phyloP scores from a whole-genome alignment of 805 yeast genomes.

The Kuraishia floccosa region DNA sequence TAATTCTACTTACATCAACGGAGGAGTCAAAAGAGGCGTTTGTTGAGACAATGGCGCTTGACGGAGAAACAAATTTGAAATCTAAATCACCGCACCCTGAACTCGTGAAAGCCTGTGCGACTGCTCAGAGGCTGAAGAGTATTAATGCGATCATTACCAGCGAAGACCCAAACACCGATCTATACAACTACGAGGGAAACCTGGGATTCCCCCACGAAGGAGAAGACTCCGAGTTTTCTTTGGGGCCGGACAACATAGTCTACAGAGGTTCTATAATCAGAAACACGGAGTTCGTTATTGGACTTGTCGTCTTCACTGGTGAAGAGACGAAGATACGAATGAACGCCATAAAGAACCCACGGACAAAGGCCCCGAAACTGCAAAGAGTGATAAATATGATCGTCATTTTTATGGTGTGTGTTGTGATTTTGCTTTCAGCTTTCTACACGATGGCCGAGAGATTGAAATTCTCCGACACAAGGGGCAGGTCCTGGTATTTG shows the following conservation, averaged over 20 bases:
- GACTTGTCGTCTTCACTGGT: slow-evolving; percentile 85
- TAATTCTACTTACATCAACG: slow-evolving; percentile 59
- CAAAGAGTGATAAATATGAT: slow-evolving; percentile 76
- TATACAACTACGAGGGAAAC: slow-evolving; percentile 86
- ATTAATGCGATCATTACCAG: slow-evolving; percentile 45
- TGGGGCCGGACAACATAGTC: slow-evolving; percentile 73
- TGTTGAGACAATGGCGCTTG: slow-evolving; percentile 94
- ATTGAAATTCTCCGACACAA: slow-evolving; percentile 28
- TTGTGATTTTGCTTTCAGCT: slow-evolving; percentile 64
- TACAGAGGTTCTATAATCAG: slow-evolving; percentile 87
- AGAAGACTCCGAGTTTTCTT: slow-evolving; percentile 30
- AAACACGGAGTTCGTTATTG: slow-evolving; percentile 66
- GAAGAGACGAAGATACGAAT: slow-evolving; percentile 92
- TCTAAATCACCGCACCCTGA: slow-evolving; percentile 58
- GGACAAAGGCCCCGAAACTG: slow-evolving; percentile 88
- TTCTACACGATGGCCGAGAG: slow-evolving; percentile 78
- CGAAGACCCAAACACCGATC: slow-evolving; percentile 88
- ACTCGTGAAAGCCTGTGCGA: slow-evolving; percentile 36
- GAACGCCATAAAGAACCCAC: slow-evolving; percentile 85
- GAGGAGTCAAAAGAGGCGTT: slow-evolving; percentile 55
- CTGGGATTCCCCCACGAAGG: slow-evolving; percentile 21
- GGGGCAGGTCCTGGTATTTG: slow-evolving; percentile 61
- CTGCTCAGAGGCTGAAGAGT: slow-evolving; percentile 37
- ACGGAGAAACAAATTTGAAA: slow-evolving; percentile 93
- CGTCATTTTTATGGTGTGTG: slow-evolving; percentile 77